Percentiles rank a stretch among this genome's conserved stretches.
These are phyloP conservation scores for Immersiporthe knoxdaviesiana DNA, from an alignment of 2,329 filamentous ascomycete species.

Conservation along the genomic window DNA sequence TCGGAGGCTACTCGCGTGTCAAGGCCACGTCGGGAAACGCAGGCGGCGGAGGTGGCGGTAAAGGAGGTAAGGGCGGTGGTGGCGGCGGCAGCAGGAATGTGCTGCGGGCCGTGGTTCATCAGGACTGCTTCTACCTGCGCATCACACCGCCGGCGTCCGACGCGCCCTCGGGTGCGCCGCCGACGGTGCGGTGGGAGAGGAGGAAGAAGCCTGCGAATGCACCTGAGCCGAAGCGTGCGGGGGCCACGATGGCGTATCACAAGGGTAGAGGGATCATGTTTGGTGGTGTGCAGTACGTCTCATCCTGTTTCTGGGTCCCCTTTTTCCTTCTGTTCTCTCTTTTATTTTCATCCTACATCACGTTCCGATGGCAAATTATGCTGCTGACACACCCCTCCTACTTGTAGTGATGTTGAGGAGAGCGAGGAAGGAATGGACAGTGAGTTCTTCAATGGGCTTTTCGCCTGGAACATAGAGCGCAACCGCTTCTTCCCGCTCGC, in stretches of 20 bases:
- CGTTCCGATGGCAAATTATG: too few relatives aligned
- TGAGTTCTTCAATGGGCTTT: conserved; percentile 93
- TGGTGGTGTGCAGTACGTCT: conserved; percentile 76
- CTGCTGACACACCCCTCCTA: background rate
- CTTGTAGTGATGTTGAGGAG: conserved; percentile 73
- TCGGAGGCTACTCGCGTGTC: conserved; percentile 90
- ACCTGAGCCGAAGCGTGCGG: conserved; percentile 81
- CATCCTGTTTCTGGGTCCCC: background rate
- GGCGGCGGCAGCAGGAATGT: conserved; percentile 70
- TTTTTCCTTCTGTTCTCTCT: background rate
- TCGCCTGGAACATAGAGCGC: conserved; percentile 92
- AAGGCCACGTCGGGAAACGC: conserved; percentile 67
- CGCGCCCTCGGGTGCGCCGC: conserved; percentile 65
- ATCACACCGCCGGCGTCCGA: conserved; percentile 74
- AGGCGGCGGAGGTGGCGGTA: conserved; percentile 62
- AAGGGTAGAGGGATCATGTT: conserved; percentile 92
- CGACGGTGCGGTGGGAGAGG: conserved; percentile 85
- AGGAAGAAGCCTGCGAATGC: conserved; percentile 90
- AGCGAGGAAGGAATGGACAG: conserved; percentile 95
- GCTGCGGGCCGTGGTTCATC: conserved; percentile 85
- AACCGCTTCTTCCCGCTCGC: conserved; percentile 90
- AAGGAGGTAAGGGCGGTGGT: conserved; percentile 61
- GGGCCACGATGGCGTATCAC: conserved; percentile 92
- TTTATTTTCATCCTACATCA: too few relatives aligned
- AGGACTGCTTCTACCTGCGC: conserved; percentile 92